Conservation (phyloP, 1,284 basidiomycete genomes). For the Calocybe gambosa region DNA sequence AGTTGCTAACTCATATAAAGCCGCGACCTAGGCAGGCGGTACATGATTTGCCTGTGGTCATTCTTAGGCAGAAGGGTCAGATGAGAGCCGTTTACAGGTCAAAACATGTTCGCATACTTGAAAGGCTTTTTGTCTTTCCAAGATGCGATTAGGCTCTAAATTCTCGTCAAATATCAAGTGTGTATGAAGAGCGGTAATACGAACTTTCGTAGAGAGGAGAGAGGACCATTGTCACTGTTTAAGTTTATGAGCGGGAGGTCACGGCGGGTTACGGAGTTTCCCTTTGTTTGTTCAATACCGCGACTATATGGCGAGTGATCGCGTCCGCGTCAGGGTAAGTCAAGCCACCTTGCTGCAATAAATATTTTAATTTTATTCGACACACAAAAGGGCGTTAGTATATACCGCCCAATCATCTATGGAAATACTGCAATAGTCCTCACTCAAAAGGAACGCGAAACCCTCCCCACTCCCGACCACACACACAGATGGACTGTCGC, state of each 20-base stretch:
- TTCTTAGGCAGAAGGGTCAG: conserved; percentile 20
- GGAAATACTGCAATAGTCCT: conserved; percentile 91
- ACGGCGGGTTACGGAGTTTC: conserved; percentile 39
- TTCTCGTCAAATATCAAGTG: conserved; percentile 10
- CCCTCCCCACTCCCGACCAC: conserved; percentile 59
- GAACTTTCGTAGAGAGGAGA: conserved; percentile 51
- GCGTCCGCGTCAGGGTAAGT: conserved; percentile 67
- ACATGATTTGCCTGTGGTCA: conserved; percentile 28
- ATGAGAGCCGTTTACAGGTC: not conserved
- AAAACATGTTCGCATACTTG: conserved; percentile 44
- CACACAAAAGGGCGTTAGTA: conserved; percentile 69
- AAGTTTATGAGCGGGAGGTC: conserved; percentile 24
- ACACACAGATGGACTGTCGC: conserved; percentile 98
- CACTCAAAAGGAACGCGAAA: conserved; percentile 68
- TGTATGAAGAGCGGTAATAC: conserved; percentile 9
- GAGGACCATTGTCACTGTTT: conserved; percentile 35
- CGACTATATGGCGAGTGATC: conserved; percentile 50
- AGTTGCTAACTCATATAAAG: conserved; percentile 32
- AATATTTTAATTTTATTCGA: too few species aligned
- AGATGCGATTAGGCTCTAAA: conserved; percentile 57
- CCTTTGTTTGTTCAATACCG: conserved; percentile 17
- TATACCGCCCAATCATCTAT: conserved; percentile 90
- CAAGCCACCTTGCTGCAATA: too few species aligned
- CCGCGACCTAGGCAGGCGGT: conserved; percentile 31
- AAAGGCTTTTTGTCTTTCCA: conserved; percentile 56